Conservation (phyloP, 129 eudicot species). For the Tagetes erecta region DNA sequence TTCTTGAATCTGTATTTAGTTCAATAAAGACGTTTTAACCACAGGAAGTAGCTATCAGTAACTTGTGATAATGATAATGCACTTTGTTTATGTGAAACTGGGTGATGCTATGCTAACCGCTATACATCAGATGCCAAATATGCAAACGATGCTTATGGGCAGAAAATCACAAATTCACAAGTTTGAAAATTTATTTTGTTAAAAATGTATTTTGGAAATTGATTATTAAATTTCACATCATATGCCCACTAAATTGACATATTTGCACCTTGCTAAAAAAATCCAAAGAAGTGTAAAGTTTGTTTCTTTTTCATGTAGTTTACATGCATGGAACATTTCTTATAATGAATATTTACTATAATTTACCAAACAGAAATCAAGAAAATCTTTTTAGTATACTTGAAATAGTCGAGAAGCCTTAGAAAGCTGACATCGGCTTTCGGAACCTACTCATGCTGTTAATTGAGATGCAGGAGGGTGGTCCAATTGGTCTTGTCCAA, state of each 20-base stretch:
- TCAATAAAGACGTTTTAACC: not conserved
- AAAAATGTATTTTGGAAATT: not conserved
- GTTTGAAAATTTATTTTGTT: not conserved
- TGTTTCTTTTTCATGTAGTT: not conserved
- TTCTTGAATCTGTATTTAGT: not conserved
- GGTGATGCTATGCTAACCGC: not conserved
- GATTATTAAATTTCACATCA: no score
- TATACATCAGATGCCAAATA: not conserved
- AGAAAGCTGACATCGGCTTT: not conserved
- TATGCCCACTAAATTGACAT: not conserved
- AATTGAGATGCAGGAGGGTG: constrained; percentile 73
- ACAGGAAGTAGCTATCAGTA: not conserved
- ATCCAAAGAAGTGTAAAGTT: not conserved
- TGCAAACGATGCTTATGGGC: not conserved
- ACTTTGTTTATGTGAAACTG: no score
- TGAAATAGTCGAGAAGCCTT: not conserved
- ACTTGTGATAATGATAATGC: not conserved
- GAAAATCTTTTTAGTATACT: not conserved
- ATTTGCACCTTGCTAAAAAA: not conserved
- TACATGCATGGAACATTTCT: not conserved
- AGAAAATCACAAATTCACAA: not conserved
- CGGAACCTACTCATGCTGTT: not conserved
- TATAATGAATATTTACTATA: not conserved
- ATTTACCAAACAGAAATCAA: not conserved
- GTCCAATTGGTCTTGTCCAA: constrained; percentile 82